phyloP scores from a whole-genome alignment of 2,329 filamentous ascomycete species.

The Xylogone sp. region DNA sequence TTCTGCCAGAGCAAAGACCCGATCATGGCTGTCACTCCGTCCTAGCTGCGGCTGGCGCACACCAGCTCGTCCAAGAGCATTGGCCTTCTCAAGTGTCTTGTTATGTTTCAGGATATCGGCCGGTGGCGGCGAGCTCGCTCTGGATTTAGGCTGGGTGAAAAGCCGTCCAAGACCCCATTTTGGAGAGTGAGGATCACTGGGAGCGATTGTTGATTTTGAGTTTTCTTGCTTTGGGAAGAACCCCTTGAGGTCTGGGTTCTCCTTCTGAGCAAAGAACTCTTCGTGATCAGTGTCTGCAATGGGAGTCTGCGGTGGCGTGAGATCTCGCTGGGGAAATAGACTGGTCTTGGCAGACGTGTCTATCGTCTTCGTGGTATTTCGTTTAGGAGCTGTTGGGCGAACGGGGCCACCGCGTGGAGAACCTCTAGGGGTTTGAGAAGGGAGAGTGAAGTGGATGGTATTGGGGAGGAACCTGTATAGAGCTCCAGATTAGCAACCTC shows the following conservation, averaged over 20 bases:
- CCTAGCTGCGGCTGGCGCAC: slow-evolving; percentile 49
- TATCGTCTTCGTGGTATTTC: slow-evolving; percentile 43
- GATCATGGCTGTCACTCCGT: slow-evolving; percentile 62
- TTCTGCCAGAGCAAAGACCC: slow-evolving; percentile 69
- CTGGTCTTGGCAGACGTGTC: slow-evolving; percentile 49
- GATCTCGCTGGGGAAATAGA: slow-evolving; percentile 25
- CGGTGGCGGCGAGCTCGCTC: slow-evolving; percentile 70
- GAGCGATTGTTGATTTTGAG: slow-evolving; percentile 52
- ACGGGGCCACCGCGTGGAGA: slow-evolving; percentile 18
- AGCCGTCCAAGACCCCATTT: slow-evolving; percentile 59
- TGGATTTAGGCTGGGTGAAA: slow-evolving; percentile 66
- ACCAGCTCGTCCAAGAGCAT: slow-evolving; percentile 53
- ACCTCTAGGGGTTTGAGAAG: no score
- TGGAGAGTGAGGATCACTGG: slow-evolving; percentile 70
- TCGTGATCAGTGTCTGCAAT: slow-evolving; percentile 34
- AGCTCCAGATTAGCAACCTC: neutral
- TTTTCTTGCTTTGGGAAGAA: slow-evolving; percentile 48
- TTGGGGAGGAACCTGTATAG: slow-evolving; percentile 79
- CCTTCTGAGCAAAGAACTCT: slow-evolving; percentile 54
- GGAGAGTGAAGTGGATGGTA: slow-evolving; percentile 81
- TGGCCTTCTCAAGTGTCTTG: slow-evolving; percentile 53
- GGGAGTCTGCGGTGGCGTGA: slow-evolving; percentile 29
- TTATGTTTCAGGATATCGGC: slow-evolving; percentile 70
- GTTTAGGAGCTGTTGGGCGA: slow-evolving; percentile 41
- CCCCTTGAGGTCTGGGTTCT: slow-evolving; percentile 45